These are phyloP conservation scores for Calocybe gambosa DNA, from an alignment of 1,284 basidiomycete genomes.

Conservation along the genomic window DNA sequence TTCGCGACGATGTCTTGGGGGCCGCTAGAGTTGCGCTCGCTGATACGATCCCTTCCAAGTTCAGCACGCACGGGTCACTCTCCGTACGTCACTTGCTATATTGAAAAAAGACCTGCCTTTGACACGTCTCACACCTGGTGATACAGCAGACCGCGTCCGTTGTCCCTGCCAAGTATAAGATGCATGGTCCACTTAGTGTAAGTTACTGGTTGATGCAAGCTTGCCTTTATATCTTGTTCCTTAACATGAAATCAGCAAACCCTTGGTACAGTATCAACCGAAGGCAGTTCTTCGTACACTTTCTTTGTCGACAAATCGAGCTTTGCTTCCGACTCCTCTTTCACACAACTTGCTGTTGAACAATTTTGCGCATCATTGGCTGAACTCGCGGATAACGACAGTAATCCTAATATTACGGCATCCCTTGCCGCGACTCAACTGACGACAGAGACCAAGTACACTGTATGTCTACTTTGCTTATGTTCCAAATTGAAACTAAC, in stretches of 20 bases:
- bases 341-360: slow-evolving; percentile 11
- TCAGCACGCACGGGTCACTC: slow-evolving; percentile 9
- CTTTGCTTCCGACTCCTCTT: slow-evolving; percentile 4
- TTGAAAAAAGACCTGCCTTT: background rate
- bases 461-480: slow-evolving; percentile 7
- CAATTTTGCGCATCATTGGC: slow-evolving; percentile 11
- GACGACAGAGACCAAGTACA: slow-evolving; percentile 8
- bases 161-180: background rate
- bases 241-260: slow-evolving; percentile 10
- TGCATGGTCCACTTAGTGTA: slow-evolving; percentile 15
- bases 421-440: slow-evolving; percentile 1
- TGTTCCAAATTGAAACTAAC: background rate
- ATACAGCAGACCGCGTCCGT: background rate
- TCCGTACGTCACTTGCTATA: slow-evolving; percentile 6
- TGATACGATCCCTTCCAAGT: background rate
- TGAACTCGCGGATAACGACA: slow-evolving; percentile 1
- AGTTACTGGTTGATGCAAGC: background rate
- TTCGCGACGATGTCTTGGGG: slow-evolving; percentile 14
- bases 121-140: background rate
- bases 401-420: slow-evolving; percentile 1
- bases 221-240: background rate
- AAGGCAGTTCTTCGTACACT: slow-evolving; percentile 11
- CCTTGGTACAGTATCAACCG: slow-evolving; percentile 12
- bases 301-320: slow-evolving; percentile 12
- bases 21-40: slow-evolving; percentile 2